Conservation (phyloP, 306 rosid genomes). For the Malus fusca region DNA sequence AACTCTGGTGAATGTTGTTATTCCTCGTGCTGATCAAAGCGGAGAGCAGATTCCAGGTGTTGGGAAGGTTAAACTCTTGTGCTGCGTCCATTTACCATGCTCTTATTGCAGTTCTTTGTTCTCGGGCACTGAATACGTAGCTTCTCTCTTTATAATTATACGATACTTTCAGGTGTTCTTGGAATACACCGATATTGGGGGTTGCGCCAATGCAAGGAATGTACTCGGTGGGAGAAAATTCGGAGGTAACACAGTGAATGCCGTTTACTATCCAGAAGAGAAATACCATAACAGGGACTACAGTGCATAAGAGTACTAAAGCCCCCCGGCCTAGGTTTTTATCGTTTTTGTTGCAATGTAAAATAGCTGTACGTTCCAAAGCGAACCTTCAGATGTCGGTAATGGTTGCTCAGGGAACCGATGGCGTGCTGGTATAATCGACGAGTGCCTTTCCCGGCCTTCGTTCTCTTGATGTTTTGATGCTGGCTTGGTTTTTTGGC, state of each 20-base stretch:
- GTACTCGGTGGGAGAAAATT: slow-evolving; percentile 69
- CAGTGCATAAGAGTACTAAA: slow-evolving; percentile 19
- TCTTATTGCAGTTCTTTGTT: not conserved
- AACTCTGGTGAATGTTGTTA: slow-evolving; percentile 54
- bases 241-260: slow-evolving; percentile 56
- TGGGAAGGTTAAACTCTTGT: slow-evolving; percentile 54
- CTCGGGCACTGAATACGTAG: not conserved
- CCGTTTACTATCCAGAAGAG: slow-evolving; percentile 61
- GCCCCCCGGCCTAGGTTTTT: not conserved
- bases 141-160: not conserved
- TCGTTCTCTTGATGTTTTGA: not conserved
- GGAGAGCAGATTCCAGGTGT: slow-evolving; percentile 46
- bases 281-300: slow-evolving; percentile 40
- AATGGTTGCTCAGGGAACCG: not conserved
- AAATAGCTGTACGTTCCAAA: not conserved
- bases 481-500: not conserved
- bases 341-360: not conserved
- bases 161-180: slow-evolving; percentile 52
- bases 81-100: slow-evolving; percentile 2
- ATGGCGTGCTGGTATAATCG: not conserved
- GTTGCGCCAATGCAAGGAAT: slow-evolving; percentile 47
- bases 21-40: slow-evolving; percentile 50
- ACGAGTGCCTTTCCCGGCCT: not conserved
- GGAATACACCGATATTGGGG: slow-evolving; percentile 49
- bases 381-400: not conserved